phyloP scores from a whole-genome alignment of 177 flowering plant species.

The Vitis hybrid region DNA sequence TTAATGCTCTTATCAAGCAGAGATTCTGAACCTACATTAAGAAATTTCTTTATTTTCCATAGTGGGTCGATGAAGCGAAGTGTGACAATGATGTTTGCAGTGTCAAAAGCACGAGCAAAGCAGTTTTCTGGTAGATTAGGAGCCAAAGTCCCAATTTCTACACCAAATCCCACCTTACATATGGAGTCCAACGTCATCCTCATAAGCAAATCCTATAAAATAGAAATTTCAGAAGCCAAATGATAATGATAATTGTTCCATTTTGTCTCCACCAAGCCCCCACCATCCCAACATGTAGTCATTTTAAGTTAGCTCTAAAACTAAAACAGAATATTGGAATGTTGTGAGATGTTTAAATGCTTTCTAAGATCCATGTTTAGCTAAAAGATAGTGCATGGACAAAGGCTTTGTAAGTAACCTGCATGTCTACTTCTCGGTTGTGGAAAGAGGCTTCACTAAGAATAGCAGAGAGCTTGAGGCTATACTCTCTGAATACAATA shows the following conservation, averaged over 20 bases:
- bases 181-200: slow-evolving; percentile 97
- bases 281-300: no score
- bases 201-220: slow-evolving; percentile 77
- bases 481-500: slow-evolving; percentile 75
- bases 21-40: slow-evolving; percentile 84
- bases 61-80: slow-evolving; percentile 86
- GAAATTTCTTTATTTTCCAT: slow-evolving; percentile 77
- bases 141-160: slow-evolving; percentile 83
- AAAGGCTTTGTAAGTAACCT: slow-evolving; percentile 37
- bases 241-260: neutral
- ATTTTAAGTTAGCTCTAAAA: no score
- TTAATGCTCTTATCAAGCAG: slow-evolving; percentile 72
- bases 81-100: slow-evolving; percentile 78
- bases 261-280: neutral
- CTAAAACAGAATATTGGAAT: no score
- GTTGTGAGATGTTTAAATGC: no score
- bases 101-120: slow-evolving; percentile 83
- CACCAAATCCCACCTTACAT: slow-evolving; percentile 97
- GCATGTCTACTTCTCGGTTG: slow-evolving; percentile 72
- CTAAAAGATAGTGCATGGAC: no score
- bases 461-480: slow-evolving; percentile 69
- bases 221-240: neutral
- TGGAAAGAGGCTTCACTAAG: slow-evolving; percentile 50
- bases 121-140: slow-evolving; percentile 66
- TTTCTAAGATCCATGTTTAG: no score